Evolutionary conservation across 129 eudicot species (phyloP), one percentile per base, ranked within the genome.

Genomic region (Pittosporum tobira): DNA sequence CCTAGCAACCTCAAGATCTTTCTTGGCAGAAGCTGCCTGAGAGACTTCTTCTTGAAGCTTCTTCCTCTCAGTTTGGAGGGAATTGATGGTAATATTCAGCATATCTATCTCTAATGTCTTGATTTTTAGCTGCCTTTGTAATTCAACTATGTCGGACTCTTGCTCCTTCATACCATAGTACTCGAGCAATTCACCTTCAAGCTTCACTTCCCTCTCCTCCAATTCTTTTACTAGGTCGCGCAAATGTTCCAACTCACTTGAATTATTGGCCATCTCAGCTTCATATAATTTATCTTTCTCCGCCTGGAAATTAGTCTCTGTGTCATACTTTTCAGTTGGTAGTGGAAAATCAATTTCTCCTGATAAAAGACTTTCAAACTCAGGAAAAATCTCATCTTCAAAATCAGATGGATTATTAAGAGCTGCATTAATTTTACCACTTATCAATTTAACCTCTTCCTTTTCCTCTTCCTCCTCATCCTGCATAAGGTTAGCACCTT

Each of bases 151-250:
- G 62, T 85, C 93, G 1, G 96, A 83, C 68, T 93, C 99, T 75
- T 93, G 99, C 77, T 84, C 96, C 68, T 83, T 93, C 57, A 93
- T 42, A 21, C 99, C 99, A 58, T 93, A 93, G 69, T 93, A 93
- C 63, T 93, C 99, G 1, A 87, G 85, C 55, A 93, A 71, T 68
- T 93, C 99, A 4, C 96, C 99, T 73, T 87, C 99, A 23, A 93
- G 94, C 71, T 88, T 87, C 65, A 87, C 99, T 72, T 93, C 99
- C 65, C 99, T 71, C 62, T 93, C 99, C 57, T 87, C 96, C 51
- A 93, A 69, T 55, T 93, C 99, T 64, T 79, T 79, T 9, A 93
- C 99, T 40, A 93, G 71, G 57, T 71, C 62, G 24, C 96, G 88
- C 70, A 93, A 65, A 13, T 84, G 59, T 71, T 83, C 99, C 49